phyloP scores from a whole-genome alignment of 345 rosid genomes.

The Nasturtium officinale region DNA sequence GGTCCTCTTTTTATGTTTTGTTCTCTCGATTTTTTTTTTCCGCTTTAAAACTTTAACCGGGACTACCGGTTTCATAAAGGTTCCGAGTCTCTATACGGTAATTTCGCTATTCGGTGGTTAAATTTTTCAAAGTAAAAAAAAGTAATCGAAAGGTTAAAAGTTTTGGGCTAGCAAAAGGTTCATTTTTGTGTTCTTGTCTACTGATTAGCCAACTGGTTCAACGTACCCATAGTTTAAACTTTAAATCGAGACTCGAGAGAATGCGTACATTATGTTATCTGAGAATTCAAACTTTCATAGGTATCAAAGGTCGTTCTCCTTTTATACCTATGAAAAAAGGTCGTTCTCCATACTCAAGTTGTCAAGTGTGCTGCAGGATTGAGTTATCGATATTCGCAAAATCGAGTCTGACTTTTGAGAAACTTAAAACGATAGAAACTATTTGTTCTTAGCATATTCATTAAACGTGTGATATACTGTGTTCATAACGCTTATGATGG shows the following conservation, averaged over 20 bases:
- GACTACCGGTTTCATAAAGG: conserved; percentile 36
- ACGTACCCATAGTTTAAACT: not conserved
- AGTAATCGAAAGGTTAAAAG: not conserved
- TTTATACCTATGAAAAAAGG: too few relatives aligned
- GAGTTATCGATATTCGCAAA: conserved; percentile 14
- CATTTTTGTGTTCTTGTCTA: not conserved
- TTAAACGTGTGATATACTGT: not conserved
- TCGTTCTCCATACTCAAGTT: conserved; percentile 5
- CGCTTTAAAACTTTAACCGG: conserved; percentile 32
- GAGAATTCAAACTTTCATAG: conserved; percentile 8
- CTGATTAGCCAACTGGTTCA: not conserved
- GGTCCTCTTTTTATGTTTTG: conserved; percentile 35
- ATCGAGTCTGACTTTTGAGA: conserved; percentile 34
- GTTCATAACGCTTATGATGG: not conserved
- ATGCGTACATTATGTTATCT: not conserved
- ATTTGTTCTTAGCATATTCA: conserved; percentile 7
- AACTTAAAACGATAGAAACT: conserved; percentile 10
- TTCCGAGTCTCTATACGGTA: conserved; percentile 37
- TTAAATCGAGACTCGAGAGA: not conserved
- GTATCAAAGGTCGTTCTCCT: conserved; percentile 28
- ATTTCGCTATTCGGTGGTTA: conserved; percentile 21
- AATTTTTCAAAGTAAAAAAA: not conserved
- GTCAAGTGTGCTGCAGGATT: conserved; percentile 10
- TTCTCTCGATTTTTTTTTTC: not conserved
- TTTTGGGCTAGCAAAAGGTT: not conserved